These are phyloP conservation scores for Cystobasidiaceae sp. DNA, from an alignment of 1,284 basidiomycete genomes.

Conservation along the genomic window DNA sequence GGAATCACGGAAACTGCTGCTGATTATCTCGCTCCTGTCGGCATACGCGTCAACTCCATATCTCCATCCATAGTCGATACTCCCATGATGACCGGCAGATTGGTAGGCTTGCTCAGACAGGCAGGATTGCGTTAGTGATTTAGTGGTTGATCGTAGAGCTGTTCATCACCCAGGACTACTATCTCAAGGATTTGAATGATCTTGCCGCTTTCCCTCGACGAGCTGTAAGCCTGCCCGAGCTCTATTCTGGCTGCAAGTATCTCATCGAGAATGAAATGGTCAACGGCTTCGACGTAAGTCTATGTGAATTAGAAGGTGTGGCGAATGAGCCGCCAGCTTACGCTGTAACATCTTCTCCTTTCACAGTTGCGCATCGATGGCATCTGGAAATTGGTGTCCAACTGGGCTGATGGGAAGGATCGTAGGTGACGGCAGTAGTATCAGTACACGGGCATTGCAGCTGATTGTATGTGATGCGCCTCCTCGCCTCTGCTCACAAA, in stretches of 20 bases:
- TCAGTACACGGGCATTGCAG: not conserved
- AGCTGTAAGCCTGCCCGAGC: slow-evolving; percentile 43
- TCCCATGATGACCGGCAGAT: slow-evolving; percentile 41
- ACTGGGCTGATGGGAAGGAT: slow-evolving; percentile 39
- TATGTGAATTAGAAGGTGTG: not conserved
- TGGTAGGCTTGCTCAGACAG: slow-evolving; percentile 30
- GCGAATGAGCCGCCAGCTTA: not conserved
- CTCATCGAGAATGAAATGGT: slow-evolving; percentile 45
- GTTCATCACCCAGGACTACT: slow-evolving; percentile 34
- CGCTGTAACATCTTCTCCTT: not conserved
- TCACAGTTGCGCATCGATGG: slow-evolving; percentile 43
- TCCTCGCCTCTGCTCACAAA: not conserved
- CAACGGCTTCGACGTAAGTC: slow-evolving; percentile 42
- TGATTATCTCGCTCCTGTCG: slow-evolving; percentile 46
- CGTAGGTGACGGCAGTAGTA: slow-evolving; percentile 30
- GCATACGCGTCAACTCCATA: slow-evolving; percentile 45
- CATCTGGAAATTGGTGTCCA: slow-evolving; percentile 44
- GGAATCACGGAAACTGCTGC: slow-evolving; percentile 45
- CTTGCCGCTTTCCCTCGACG: slow-evolving; percentile 45
- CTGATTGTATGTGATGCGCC: no score
- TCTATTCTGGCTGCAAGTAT: slow-evolving; percentile 41
- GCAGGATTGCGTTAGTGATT: not conserved
- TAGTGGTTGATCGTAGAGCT: not conserved
- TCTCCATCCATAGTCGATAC: slow-evolving; percentile 46
- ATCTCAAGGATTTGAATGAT: slow-evolving; percentile 40